A percentile compares a stretch with the other conserved stretches of the same genome.
Conservation (phyloP, 345 rosid genomes). For the Rubroshorea leprosula region DNA sequence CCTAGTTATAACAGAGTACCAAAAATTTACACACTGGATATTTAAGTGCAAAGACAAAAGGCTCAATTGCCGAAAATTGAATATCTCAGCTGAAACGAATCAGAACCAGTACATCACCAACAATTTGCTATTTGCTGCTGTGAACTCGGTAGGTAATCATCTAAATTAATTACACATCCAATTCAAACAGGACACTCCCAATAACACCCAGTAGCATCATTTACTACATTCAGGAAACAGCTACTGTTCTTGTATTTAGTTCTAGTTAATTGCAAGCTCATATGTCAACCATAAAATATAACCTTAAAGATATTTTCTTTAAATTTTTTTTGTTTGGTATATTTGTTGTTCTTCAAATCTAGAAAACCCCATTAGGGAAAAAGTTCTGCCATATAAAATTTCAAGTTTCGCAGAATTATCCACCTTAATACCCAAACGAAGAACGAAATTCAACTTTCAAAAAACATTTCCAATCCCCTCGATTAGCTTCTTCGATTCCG, state of each 20-base stretch:
- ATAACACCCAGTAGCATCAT: background rate
- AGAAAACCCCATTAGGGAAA: background rate
- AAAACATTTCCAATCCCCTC: background rate
- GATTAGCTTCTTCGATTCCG: background rate
- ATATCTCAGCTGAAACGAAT: background rate
- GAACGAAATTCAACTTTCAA: background rate
- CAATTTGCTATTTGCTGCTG: background rate
- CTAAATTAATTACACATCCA: background rate
- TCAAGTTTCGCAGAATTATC: background rate
- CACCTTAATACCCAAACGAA: background rate
- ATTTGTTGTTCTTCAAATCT: background rate
- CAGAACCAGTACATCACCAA: background rate
- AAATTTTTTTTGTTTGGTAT: background rate
- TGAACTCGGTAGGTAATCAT: too few relatives aligned
- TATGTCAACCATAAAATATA: background rate
- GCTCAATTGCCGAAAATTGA: background rate
- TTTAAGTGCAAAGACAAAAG: background rate
- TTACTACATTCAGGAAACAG: background rate
- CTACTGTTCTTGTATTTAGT: background rate
- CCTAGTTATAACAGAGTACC: background rate
- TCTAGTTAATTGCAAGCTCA: background rate
- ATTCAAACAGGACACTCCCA: background rate
- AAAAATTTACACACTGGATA: background rate
- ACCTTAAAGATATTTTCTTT: too few relatives aligned
- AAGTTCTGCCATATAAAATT: constrained; percentile 9